Conservation (phyloP, 768 basidiomycete genomes). For the Kwoniella botswanensis region DNA sequence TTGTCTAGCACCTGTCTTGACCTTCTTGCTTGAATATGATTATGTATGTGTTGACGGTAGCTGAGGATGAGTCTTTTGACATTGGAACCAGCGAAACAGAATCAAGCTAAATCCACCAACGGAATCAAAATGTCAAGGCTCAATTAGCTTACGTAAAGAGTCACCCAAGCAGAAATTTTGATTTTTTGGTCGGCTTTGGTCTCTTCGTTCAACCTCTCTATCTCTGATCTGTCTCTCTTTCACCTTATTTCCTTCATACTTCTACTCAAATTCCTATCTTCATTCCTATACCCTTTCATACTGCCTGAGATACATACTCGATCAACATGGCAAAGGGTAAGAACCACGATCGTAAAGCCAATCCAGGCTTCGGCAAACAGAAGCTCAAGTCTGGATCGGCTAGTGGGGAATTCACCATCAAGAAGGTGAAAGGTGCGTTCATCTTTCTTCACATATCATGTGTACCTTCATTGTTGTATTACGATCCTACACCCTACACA, state of each 20-base stretch:
- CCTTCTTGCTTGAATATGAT: background rate
- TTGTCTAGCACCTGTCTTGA: conserved; percentile 1
- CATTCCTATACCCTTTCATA: conserved; percentile 3
- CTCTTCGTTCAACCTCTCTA: background rate
- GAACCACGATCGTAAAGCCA: conserved; percentile 55
- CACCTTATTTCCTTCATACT: background rate
- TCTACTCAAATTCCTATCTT: background rate
- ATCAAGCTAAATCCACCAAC: conserved; percentile 6
- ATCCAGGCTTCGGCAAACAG: conserved; percentile 48
- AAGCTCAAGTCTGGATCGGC: conserved; percentile 50
- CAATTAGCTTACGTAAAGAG: conserved; percentile 7
- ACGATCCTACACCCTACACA: too few relatives aligned
- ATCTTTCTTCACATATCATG: background rate
- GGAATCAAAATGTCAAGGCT: conserved; percentile 9
- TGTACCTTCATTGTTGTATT: background rate
- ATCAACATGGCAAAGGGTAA: conserved; percentile 57
- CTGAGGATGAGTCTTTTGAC: background rate
- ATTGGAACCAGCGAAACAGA: conserved; percentile 8
- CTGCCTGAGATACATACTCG: conserved; percentile 2
- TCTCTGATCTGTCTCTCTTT: conserved; percentile 4
- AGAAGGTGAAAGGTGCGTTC: conserved; percentile 58
- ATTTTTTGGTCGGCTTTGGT: conserved; percentile 3
- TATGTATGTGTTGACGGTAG: background rate
- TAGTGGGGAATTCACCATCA: conserved; percentile 56
- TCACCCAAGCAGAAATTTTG: conserved; percentile 11